Base-by-base conservation (phyloP, 306 rosid genomes). In the Castanopsis chinensis region DNA sequence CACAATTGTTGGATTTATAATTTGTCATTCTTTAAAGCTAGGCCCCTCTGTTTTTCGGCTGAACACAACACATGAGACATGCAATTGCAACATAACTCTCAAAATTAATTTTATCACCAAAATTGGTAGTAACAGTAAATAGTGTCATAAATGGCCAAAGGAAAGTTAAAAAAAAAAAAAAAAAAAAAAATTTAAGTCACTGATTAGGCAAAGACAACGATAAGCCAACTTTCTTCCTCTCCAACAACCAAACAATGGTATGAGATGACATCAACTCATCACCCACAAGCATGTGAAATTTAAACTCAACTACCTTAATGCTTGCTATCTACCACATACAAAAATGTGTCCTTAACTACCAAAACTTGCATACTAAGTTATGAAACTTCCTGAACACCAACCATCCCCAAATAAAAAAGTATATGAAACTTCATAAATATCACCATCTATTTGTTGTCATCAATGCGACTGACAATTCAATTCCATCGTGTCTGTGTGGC, bases 241-340 rank as follows among this genome's bases (percentile, higher is more conserved):
- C 59, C 0, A 3, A 58, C 69, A 57, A 51, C 65, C 49, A 67
- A 61, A 32, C 10, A 6, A 43, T 25, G 56, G 19, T 55, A 28
- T 28, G 43, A 7, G 30, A 37, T 37, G 84, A 11, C 6, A 17
- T 27, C 32, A 81, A 71, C 75, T 52, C 33, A 19, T 27, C 82
- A 74, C 32, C 71, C 11, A 43, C 72, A 69, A 28, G 61, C 88
- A 84, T 76, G 84, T 78, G 90, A 70, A 43, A 57, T 32, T 65
- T 71, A 76, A 17, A 72, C 71, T 73, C 82, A 79, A 41, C 78
- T 1, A 77, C 80, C 84, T 85, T 6, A 60, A 45, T 3, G 27
- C 19, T 23, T 43, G n/a, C 65, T 21, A 69, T 81, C 82, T 45
- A 79, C 77, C 83, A 6, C 77, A 41, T 12, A 49, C 72, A 63